Conservation (phyloP, 2,329 filamentous ascomycete species). For the Cadophora gregata region DNA sequence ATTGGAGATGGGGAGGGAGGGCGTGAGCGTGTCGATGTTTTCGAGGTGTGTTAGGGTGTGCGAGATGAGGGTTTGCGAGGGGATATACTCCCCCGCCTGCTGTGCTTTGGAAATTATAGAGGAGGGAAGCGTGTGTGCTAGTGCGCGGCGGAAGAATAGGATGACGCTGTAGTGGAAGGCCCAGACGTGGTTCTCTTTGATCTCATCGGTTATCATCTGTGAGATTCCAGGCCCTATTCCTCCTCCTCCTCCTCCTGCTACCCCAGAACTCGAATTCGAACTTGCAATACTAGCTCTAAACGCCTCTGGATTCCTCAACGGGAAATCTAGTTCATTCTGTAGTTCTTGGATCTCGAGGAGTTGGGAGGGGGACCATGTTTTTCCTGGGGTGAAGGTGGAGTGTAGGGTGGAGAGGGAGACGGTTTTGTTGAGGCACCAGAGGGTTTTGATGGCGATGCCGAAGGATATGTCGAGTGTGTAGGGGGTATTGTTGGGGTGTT, state of each 20-base stretch:
- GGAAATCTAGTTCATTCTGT: slow-evolving; percentile 1
- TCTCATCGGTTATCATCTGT: not conserved
- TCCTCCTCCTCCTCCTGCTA: not conserved
- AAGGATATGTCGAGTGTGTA: slow-evolving; percentile 5
- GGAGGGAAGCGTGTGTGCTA: not conserved
- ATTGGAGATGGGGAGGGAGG: not conserved
- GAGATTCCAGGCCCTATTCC: not conserved
- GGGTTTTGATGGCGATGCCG: not conserved
- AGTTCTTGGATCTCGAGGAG: not conserved
- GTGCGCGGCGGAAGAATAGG: not conserved
- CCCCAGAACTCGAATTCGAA: not conserved
- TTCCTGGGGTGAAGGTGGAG: not conserved
- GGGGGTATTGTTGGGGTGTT: not conserved
- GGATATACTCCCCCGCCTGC: no score
- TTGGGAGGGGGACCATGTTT: not conserved
- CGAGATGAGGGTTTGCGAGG: not conserved
- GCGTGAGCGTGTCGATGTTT: slow-evolving; percentile 1
- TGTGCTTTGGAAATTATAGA: no score
- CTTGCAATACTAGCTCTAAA: not conserved
- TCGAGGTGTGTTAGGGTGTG: not conserved
- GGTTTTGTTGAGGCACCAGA: slow-evolving; percentile 9
- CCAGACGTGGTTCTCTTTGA: slow-evolving; percentile 6
- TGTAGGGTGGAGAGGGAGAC: not conserved
- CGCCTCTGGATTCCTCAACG: not conserved
- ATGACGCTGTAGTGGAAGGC: slow-evolving; percentile 7